These are phyloP conservation scores for Fraxinus xanthoxyloides DNA, from an alignment of 305 asterid species.

Conservation along the genomic window DNA sequence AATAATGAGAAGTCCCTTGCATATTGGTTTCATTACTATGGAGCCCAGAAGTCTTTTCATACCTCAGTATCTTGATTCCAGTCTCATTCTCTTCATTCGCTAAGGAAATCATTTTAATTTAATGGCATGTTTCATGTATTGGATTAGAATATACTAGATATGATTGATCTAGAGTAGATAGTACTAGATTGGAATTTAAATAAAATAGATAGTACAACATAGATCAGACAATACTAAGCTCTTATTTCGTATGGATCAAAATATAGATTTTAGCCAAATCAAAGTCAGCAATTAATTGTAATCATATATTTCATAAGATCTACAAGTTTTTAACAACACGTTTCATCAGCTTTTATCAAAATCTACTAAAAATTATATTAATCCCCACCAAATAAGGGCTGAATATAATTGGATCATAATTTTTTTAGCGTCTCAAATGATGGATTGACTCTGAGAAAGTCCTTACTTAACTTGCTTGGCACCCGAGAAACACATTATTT, in stretches of 20 bases:
- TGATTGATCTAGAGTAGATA: background rate
- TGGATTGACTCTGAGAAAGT: background rate
- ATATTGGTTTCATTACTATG: conserved; percentile 78
- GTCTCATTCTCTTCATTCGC: conserved; percentile 64
- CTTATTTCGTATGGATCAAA: no score
- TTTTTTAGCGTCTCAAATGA: background rate
- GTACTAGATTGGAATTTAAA: background rate
- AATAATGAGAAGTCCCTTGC: conserved; percentile 40
- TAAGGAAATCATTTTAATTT: conserved; percentile 37
- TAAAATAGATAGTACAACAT: background rate
- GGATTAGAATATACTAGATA: background rate
- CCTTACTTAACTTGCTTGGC: background rate
- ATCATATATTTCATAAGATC: no score
- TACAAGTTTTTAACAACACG: no score
- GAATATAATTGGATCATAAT: background rate
- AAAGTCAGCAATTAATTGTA: no score
- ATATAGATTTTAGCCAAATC: no score
- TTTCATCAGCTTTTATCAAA: no score
- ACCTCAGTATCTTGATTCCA: conserved; percentile 84
- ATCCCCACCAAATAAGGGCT: no score
- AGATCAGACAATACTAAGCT: no score
- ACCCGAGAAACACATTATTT: background rate
- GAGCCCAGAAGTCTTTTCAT: conserved; percentile 68
- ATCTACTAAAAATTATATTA: no score
- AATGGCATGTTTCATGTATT: background rate